A percentile compares a stretch with the other conserved stretches of the same genome.
phyloP scores from a whole-genome alignment of 176 grass and related monocot genomes.

The Tillandsia leiboldiana region DNA sequence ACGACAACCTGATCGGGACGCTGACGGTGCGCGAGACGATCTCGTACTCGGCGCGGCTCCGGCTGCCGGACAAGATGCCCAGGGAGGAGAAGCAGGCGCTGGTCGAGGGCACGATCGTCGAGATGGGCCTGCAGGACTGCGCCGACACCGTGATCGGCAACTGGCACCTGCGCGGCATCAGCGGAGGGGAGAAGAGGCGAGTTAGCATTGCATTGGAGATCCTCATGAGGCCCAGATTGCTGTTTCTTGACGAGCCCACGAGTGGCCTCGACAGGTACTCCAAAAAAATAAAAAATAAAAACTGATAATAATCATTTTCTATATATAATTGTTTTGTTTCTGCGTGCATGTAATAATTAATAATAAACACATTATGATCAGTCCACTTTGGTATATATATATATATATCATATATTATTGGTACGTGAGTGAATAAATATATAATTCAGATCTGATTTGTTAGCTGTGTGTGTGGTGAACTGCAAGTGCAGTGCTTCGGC shows the following conservation, averaged over 20 bases:
- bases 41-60: constrained; percentile 71
- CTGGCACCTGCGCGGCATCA: constrained; percentile 88
- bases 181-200: constrained; percentile 90
- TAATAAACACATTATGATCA: no score
- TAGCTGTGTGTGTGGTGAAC: not conserved
- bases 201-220: constrained; percentile 97
- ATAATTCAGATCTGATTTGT: not conserved
- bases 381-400: no score
- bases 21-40: constrained; percentile 90
- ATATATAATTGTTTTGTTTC: no score
- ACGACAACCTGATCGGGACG: constrained; percentile 91
- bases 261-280: constrained; percentile 85
- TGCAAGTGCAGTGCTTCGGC: constrained; percentile 85
- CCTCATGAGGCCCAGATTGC: constrained; percentile 83
- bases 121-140: constrained; percentile 99
- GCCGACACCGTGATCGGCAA: constrained; percentile 86
- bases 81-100: constrained; percentile 70
- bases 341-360: no score
- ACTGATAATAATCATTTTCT: not conserved
- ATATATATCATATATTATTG: no score
- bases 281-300: not conserved
- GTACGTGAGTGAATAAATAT: not conserved
- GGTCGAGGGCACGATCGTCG: constrained; percentile 83
- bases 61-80: constrained; percentile 83
- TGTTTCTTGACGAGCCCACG: constrained; percentile 93